These are phyloP conservation scores for Kazachstania sp. DNA, from an alignment of 1,139 yeast species.

Conservation along the genomic window DNA sequence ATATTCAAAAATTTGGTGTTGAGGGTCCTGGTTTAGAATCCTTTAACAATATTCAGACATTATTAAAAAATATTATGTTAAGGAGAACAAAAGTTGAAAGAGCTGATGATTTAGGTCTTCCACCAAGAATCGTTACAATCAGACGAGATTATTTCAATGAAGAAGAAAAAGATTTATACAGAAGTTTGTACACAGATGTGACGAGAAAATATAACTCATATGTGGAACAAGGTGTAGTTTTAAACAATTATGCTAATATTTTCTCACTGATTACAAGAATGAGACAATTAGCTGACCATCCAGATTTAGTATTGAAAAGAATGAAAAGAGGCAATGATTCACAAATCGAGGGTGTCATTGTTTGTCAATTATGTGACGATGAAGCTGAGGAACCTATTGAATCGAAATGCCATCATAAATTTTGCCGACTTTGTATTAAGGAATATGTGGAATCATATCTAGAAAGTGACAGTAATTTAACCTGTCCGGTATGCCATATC, in stretches of 20 bases:
- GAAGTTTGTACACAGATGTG: conserved; percentile 78
- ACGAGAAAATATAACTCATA: conserved; percentile 71
- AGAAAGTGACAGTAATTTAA: conserved; percentile 48
- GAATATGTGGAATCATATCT: conserved; percentile 81
- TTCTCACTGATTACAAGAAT: conserved; percentile 91
- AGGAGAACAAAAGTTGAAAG: conserved; percentile 91
- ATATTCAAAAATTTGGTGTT: conserved; percentile 76
- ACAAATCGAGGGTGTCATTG: conserved; percentile 50
- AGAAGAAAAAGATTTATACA: conserved; percentile 87
- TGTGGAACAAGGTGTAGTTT: conserved; percentile 91
- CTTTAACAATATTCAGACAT: conserved; percentile 63
- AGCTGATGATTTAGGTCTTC: conserved; percentile 94
- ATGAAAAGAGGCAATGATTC: conserved; percentile 34
- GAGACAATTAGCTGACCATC: conserved; percentile 98
- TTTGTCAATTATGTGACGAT: conserved; percentile 92
- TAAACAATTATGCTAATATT: conserved; percentile 92
- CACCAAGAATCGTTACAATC: conserved; percentile 87
- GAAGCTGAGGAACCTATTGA: conserved; percentile 97
- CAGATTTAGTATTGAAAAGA: conserved; percentile 81
- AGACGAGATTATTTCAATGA: conserved; percentile 81
- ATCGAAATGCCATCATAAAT: conserved; percentile 85
- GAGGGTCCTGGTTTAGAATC: conserved; percentile 74
- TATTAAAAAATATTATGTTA: conserved; percentile 74
- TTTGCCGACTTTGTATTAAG: conserved; percentile 83
- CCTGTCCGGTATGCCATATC: conserved; percentile 95